phyloP scores from a whole-genome alignment of 2,329 filamentous ascomycete species.

The Neopestalotiopsis rosae region DNA sequence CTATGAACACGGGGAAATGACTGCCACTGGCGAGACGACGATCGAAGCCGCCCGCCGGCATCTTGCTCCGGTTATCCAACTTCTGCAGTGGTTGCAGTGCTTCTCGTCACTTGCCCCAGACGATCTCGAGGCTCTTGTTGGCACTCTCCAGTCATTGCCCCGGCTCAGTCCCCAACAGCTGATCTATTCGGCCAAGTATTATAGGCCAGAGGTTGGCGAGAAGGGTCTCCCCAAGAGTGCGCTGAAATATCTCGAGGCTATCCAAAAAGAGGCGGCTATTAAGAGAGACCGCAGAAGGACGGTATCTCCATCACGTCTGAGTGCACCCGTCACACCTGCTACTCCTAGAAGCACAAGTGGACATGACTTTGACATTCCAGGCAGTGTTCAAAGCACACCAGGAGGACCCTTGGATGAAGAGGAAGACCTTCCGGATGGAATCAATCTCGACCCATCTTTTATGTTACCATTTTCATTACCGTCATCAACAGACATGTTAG shows the following conservation, averaged over 20 bases:
- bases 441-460: slow-evolving; percentile 86
- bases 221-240: slow-evolving; percentile 88
- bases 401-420: slow-evolving; percentile 60
- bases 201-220: slow-evolving; percentile 93
- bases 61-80: slow-evolving; percentile 87
- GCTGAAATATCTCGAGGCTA: slow-evolving; percentile 80
- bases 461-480: slow-evolving; percentile 96
- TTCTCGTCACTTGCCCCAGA: slow-evolving; percentile 89
- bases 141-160: slow-evolving; percentile 87
- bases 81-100: slow-evolving; percentile 96
- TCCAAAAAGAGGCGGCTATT: slow-evolving; percentile 75
- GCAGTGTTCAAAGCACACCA: slow-evolving; percentile 47
- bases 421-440: slow-evolving; percentile 73
- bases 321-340: slow-evolving; percentile 30
- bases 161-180: slow-evolving; percentile 85
- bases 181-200: slow-evolving; percentile 89
- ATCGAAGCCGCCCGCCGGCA: slow-evolving; percentile 84
- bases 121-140: slow-evolving; percentile 86
- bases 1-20: slow-evolving; percentile 90
- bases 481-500: slow-evolving; percentile 95
- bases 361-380: slow-evolving; percentile 48
- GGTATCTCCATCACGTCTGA: slow-evolving; percentile 39
- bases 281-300: slow-evolving; percentile 61
- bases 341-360: slow-evolving; percentile 48
- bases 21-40: slow-evolving; percentile 83